phyloP scores from a whole-genome alignment of 2,329 filamentous ascomycete species.

The Aspergillus sp. region DNA sequence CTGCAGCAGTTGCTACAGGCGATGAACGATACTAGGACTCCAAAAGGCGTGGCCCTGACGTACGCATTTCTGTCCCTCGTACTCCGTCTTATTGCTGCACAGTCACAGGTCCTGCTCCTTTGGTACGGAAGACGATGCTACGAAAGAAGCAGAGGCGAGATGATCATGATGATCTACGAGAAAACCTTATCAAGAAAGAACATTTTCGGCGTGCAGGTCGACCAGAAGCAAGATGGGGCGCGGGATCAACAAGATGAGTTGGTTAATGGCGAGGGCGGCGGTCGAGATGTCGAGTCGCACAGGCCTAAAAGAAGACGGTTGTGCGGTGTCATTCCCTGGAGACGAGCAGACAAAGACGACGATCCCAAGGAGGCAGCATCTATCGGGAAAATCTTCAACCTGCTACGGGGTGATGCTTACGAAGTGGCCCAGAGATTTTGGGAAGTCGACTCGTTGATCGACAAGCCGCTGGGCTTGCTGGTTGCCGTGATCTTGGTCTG shows the following conservation, averaged over 20 bases:
- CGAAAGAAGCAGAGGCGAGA: constrained; percentile 73
- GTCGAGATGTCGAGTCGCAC: constrained; percentile 6
- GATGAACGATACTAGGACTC: constrained; percentile 48
- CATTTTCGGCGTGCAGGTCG: constrained; percentile 30
- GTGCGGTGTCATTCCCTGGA: constrained; percentile 17
- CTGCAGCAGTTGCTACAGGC: constrained; percentile 63
- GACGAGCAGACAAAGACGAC: constrained; percentile 20
- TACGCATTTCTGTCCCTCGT: constrained; percentile 58
- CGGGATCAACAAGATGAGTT: too few relatives aligned
- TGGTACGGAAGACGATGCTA: constrained; percentile 83
- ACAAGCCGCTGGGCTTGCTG: constrained; percentile 67
- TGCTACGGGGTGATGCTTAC: constrained; percentile 56
- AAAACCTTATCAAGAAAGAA: constrained; percentile 64
- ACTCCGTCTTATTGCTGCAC: constrained; percentile 53
- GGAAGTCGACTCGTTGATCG: constrained; percentile 71
- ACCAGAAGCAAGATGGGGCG: constrained; percentile 10
- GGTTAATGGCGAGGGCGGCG: constrained; percentile 5
- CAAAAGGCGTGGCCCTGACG: constrained; percentile 51
- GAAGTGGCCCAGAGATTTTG: constrained; percentile 56
- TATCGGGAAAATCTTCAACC: constrained; percentile 82
- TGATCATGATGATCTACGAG: constrained; percentile 77
- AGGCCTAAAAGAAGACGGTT: constrained; percentile 19
- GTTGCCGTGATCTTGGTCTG: constrained; percentile 67
- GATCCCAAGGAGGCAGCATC: constrained; percentile 55
- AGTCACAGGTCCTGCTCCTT: constrained; percentile 59